A percentile compares a stretch with the other conserved stretches of the same genome.
phyloP scores from a whole-genome alignment of 108 stramenopile species.

The Mayamaea pseudoterrestris region DNA sequence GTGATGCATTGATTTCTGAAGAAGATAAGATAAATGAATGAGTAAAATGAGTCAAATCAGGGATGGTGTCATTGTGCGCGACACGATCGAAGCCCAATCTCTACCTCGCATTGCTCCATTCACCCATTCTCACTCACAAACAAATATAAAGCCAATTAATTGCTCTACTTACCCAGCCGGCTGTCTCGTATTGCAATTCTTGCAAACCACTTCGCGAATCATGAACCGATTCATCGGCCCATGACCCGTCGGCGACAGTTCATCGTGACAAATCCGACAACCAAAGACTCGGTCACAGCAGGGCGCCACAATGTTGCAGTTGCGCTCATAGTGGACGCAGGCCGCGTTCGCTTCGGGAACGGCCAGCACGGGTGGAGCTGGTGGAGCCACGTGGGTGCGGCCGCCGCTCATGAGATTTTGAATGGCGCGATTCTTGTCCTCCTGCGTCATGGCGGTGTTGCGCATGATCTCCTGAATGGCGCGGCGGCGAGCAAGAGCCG shows the following conservation, averaged over 20 bases:
- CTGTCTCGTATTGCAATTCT: slow-evolving; percentile 65
- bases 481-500: slow-evolving; percentile 42
- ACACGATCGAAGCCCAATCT: too few relatives aligned
- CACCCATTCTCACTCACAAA: neutral
- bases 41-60: too few relatives aligned
- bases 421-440: slow-evolving; percentile 55
- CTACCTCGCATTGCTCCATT: too few relatives aligned
- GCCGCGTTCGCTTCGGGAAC: slow-evolving; percentile 18
- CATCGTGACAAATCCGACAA: slow-evolving; percentile 85
- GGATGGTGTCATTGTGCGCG: neutral
- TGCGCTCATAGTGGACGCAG: slow-evolving; percentile 72
- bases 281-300: slow-evolving; percentile 72
- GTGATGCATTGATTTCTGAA: slow-evolving; percentile 69
- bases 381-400: slow-evolving; percentile 23
- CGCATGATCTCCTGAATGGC: slow-evolving; percentile 70
- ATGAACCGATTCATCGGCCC: slow-evolving; percentile 63
- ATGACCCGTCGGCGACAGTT: slow-evolving; percentile 57
- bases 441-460: slow-evolving; percentile 46
- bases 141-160: slow-evolving; percentile 1
- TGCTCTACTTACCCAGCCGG: slow-evolving; percentile 24
- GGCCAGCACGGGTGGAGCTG: slow-evolving; percentile 24
- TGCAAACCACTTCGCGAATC: slow-evolving; percentile 66
- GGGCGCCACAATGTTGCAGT: slow-evolving; percentile 68
- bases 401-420: slow-evolving; percentile 70
- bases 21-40: slow-evolving; percentile 3